A percentile compares a stretch with the other conserved stretches of the same genome.
Conservation (phyloP, 2,329 filamentous ascomycete genomes). For the Malbranchea zuffiana region DNA sequence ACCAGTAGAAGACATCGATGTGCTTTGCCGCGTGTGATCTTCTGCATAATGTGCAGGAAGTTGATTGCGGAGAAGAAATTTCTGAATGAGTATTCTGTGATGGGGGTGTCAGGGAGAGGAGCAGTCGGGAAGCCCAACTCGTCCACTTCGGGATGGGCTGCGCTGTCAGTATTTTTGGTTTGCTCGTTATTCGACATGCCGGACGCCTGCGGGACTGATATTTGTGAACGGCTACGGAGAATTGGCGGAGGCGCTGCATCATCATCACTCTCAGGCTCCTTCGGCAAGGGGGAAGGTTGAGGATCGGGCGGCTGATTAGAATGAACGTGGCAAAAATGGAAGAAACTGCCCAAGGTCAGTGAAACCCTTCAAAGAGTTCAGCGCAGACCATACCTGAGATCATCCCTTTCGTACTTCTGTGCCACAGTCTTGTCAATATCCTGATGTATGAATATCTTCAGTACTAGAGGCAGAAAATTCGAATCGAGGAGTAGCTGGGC, state of each 20-base stretch:
- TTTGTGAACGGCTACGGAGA: conserved; percentile 41
- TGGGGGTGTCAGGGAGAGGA: conserved; percentile 55
- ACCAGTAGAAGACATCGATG: conserved; percentile 90
- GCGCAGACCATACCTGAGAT: conserved; percentile 54
- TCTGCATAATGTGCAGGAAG: conserved; percentile 90
- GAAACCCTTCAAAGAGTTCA: conserved; percentile 5
- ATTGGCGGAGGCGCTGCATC: conserved; percentile 82
- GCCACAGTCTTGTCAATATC: conserved; percentile 86
- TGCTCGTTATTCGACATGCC: conserved; percentile 19
- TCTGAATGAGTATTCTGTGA: conserved; percentile 82
- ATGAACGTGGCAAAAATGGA: conserved; percentile 71
- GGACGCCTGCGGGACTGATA: conserved; percentile 21
- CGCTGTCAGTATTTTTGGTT: conserved; percentile 11
- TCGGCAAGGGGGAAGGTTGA: conserved; percentile 25
- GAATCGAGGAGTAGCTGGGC: conserved; percentile 88
- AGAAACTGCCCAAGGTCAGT: conserved; percentile 53
- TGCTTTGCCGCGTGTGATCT: conserved; percentile 90
- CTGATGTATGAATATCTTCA: conserved; percentile 90
- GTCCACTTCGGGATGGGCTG: conserved; percentile 52
- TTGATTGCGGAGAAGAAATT: conserved; percentile 96
- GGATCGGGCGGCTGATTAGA: conserved; percentile 47
- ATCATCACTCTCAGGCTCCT: conserved; percentile 40
- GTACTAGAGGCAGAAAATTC: conserved; percentile 82
- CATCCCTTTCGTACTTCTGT: conserved; percentile 68
- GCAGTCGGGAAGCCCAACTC: conserved; percentile 70